Conservation (phyloP, 495 filamentous ascomycete species). For the Daldinia caldariorum region DNA sequence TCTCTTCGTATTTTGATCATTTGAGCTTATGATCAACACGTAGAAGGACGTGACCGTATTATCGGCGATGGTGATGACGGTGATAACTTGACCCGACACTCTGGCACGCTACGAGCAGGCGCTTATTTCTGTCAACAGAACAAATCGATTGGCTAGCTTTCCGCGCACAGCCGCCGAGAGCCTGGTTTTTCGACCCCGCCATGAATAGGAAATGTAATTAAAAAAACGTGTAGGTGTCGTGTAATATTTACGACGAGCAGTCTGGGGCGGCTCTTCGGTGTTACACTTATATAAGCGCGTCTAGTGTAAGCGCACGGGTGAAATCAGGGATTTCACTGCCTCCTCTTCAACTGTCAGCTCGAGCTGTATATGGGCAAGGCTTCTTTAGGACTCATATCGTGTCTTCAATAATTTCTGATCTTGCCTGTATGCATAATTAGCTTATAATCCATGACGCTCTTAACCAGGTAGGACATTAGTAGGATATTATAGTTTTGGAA, state of each 20-base stretch:
- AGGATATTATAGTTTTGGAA: neutral
- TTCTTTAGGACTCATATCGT: neutral
- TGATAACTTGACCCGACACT: constrained; percentile 28
- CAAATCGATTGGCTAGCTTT: constrained; percentile 28
- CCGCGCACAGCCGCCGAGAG: constrained; percentile 26
- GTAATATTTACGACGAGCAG: constrained; percentile 9
- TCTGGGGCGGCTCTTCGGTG: constrained; percentile 10
- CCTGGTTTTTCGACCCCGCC: neutral
- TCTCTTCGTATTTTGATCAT: constrained; percentile 13
- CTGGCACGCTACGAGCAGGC: constrained; percentile 28
- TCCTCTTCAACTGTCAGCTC: neutral
- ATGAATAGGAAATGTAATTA: constrained; percentile 4
- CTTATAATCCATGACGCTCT: neutral
- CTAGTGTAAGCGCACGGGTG: constrained; percentile 14
- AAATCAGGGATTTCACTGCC: neutral
- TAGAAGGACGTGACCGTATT: neutral
- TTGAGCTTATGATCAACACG: neutral
- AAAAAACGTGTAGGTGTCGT: neutral
- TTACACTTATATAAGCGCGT: constrained; percentile 10
- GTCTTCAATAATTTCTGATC: no score
- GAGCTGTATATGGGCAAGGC: neutral
- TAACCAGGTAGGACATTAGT: constrained; percentile 2
- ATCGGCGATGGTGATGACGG: constrained; percentile 5
- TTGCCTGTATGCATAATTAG: neutral
- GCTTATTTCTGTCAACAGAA: constrained; percentile 29